Conservation (phyloP, 306 rosid species). For the Calophaca sinica region DNA sequence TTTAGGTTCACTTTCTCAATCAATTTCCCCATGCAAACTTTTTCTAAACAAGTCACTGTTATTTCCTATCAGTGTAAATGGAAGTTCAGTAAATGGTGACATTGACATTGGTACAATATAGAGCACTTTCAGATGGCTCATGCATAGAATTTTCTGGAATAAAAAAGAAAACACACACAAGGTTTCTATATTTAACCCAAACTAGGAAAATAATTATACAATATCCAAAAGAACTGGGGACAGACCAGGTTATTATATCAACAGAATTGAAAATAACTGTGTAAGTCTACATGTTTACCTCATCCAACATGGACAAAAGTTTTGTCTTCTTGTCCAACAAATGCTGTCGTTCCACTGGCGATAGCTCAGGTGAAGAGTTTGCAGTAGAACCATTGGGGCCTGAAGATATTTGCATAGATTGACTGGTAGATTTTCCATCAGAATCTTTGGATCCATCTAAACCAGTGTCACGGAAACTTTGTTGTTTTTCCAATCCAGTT, state of each 20-base stretch:
- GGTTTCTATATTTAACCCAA: too few relatives aligned
- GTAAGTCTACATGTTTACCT: slow-evolving; percentile 58
- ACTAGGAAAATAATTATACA: too few relatives aligned
- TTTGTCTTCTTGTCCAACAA: slow-evolving; percentile 76
- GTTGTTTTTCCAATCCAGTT: slow-evolving; percentile 59
- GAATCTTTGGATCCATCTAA: slow-evolving; percentile 64
- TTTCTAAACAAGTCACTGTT: too few relatives aligned
- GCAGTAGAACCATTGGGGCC: slow-evolving; percentile 57
- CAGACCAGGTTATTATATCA: too few relatives aligned
- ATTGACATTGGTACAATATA: too few relatives aligned
- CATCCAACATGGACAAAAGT: slow-evolving; percentile 82
- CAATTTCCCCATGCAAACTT: background rate
- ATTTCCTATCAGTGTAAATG: too few relatives aligned
- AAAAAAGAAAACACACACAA: too few relatives aligned
- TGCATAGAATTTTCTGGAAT: too few relatives aligned
- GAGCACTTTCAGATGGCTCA: too few relatives aligned
- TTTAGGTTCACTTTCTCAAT: slow-evolving; percentile 9
- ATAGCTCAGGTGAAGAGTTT: slow-evolving; percentile 61
- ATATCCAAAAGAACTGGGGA: too few relatives aligned
- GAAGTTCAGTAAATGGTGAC: too few relatives aligned
- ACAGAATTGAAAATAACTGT: background rate
- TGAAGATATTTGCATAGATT: slow-evolving; percentile 52
- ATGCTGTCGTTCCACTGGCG: slow-evolving; percentile 71
- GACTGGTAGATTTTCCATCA: slow-evolving; percentile 62
- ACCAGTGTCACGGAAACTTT: slow-evolving; percentile 49